Evolutionary conservation across 495 filamentous ascomycete species (phyloP).

Genomic region (Penicillium subrubescens): DNA sequence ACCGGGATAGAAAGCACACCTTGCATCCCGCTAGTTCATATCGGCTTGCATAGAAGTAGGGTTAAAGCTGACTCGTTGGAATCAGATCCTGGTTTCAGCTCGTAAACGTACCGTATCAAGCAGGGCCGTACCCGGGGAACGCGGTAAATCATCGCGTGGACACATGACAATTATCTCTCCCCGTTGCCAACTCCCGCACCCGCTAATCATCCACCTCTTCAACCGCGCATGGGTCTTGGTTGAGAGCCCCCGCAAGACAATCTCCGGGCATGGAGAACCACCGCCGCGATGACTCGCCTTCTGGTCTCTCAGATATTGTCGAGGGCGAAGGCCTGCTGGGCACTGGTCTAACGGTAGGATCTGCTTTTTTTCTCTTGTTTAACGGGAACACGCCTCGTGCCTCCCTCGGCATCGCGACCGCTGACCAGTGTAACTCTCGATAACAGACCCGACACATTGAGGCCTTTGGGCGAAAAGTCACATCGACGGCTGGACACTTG

Average conservation of each 20-base stretch:
- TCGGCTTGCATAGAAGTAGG: neutral
- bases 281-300: conserved; percentile 49
- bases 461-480: conserved; percentile 92
- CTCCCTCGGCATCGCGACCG: conserved; percentile 6
- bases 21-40: conserved; percentile 17
- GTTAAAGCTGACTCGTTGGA: conserved; percentile 12
- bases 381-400: neutral
- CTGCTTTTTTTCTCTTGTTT: conserved; percentile 13
- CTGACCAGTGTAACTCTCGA: conserved; percentile 8
- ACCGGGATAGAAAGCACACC: neutral
- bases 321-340: conserved; percentile 54
- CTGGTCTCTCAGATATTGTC: conserved; percentile 49
- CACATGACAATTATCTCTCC: conserved; percentile 28
- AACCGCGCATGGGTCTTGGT: conserved; percentile 36
- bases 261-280: conserved; percentile 47
- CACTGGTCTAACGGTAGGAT: conserved; percentile 54
- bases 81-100: conserved; percentile 10
- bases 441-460: conserved; percentile 82
- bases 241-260: conserved; percentile 23
- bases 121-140: conserved; percentile 29
- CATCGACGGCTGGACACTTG: conserved; percentile 87
- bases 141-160: conserved; percentile 45
- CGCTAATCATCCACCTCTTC: conserved; percentile 15
- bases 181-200: conserved; percentile 22
- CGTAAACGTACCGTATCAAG: conserved; percentile 20